Percentiles rank a stretch among this genome's conserved stretches.
These are phyloP conservation scores for Pseudogymnoascus sp. DNA, from an alignment of 2,329 filamentous ascomycete species.

Conservation along the genomic window DNA sequence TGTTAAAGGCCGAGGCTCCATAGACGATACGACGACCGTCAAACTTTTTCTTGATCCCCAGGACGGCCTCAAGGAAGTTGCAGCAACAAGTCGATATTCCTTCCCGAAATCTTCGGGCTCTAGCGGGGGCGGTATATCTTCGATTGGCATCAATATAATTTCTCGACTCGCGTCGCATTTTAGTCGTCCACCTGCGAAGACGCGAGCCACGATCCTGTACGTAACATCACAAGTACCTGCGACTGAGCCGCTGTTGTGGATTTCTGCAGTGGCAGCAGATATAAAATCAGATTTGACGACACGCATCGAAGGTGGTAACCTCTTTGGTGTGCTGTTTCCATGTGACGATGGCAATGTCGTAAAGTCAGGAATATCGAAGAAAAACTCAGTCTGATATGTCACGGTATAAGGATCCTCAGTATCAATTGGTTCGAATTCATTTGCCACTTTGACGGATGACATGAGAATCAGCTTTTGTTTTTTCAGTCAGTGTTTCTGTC, in stretches of 20 bases:
- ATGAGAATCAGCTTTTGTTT: background rate
- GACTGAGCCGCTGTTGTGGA: background rate
- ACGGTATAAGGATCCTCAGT: background rate
- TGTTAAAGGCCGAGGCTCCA: background rate
- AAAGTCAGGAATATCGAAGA: conserved; percentile 8
- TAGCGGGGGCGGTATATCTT: conserved; percentile 6
- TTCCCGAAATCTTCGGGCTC: conserved; percentile 4
- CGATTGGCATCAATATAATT: conserved; percentile 6
- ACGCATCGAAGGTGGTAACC: conserved; percentile 5
- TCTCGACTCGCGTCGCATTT: background rate
- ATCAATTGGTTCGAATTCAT: background rate
- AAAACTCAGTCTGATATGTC: background rate
- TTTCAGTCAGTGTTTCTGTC: background rate
- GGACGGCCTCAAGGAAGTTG: background rate
- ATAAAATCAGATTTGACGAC: background rate
- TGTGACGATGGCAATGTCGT: background rate
- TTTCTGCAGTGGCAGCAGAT: background rate
- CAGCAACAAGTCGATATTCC: conserved; percentile 5
- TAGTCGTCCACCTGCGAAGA: background rate
- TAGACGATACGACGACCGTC: background rate
- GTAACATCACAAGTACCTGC: background rate
- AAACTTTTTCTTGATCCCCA: background rate
- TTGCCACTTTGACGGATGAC: conserved; percentile 3
- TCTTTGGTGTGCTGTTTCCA: background rate
- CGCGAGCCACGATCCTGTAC: background rate